Evolutionary conservation across 768 basidiomycete species (phyloP), one percentile per base, ranked within the genome.

Genomic region (Kwoniella bestiolae): DNA sequence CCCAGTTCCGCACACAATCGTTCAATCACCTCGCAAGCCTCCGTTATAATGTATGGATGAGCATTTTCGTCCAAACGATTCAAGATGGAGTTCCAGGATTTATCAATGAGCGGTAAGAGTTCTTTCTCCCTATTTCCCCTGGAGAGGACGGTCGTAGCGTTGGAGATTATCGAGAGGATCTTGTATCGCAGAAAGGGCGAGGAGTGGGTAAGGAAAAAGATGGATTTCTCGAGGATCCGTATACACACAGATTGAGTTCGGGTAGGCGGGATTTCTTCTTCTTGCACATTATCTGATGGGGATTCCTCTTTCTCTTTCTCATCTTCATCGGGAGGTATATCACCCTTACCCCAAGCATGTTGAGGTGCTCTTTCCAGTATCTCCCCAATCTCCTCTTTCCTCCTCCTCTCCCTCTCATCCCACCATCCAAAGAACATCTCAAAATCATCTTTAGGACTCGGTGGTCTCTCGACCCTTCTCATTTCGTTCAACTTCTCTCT

Each of bases 11-110:
- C 82, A 0, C 87, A 86, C 41, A 99, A 83, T 0, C 86, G 82
- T 69, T 91, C 90, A n/a, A 97, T 82, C 47, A 96, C 82, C 3
- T 81, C 82, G 1, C 90, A 88, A 0, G 92, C 89, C 25, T 90
- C 89, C 59, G 86, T 86, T 67, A 93, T 86, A 29, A 98, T 92
- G 44, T 58, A 65, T 71, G 87, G 94, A 0, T 87, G 82, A 75
- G 94, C 90, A 0, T 84, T 47, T 50, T 80, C 80, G 14, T 80
- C 77, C 12, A 98, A 84, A 7, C 95, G 86, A 71, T 92, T 92
- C 60, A 98, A 82, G 70, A 99, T 87, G 79, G 89, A 91, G n/a
- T 92, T 92, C 96, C 96, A 99, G 1, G 91, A 90, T 23, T 86
- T 85, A 80, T 98, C 91, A 35, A 97, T 86, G 4, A 90, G 85